Percentiles rank a stretch among this genome's conserved stretches.
phyloP scores from a whole-genome alignment of 345 rosid genomes.

The Populus simonii region DNA sequence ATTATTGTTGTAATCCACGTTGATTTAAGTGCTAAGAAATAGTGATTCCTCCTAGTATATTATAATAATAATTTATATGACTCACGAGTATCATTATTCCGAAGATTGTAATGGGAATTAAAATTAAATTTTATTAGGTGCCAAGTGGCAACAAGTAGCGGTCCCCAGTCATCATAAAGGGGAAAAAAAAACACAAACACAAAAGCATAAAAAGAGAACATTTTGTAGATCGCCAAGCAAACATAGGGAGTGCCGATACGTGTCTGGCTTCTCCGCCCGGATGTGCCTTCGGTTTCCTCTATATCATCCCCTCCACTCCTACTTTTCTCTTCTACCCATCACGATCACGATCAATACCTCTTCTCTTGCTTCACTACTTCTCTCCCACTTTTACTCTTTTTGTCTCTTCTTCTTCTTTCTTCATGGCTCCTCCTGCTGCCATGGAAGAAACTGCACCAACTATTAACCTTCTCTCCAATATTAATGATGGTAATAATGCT shows the following conservation, averaged over 20 bases:
- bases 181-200: too few relatives aligned
- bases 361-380: neutral
- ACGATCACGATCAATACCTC: neutral
- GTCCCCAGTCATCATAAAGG: neutral
- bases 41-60: too few relatives aligned
- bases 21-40: too few relatives aligned
- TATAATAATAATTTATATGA: too few relatives aligned
- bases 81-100: too few relatives aligned
- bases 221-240: conserved; percentile 40
- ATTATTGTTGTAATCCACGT: too few relatives aligned
- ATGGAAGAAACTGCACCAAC: conserved; percentile 11
- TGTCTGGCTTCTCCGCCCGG: conserved; percentile 42
- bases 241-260: conserved; percentile 35
- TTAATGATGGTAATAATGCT: neutral
- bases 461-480: neutral
- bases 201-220: conserved; percentile 1
- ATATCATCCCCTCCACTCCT: conserved; percentile 8
- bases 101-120: too few relatives aligned
- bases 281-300: conserved; percentile 31
- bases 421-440: conserved; percentile 17
- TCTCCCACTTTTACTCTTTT: conserved; percentile 10
- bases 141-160: neutral
- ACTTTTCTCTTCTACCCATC: conserved; percentile 4
- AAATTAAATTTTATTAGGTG: neutral
- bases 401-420: conserved; percentile 10